phyloP scores from a whole-genome alignment of 2,329 filamentous ascomycete genomes.

The Penicillium palitans region DNA sequence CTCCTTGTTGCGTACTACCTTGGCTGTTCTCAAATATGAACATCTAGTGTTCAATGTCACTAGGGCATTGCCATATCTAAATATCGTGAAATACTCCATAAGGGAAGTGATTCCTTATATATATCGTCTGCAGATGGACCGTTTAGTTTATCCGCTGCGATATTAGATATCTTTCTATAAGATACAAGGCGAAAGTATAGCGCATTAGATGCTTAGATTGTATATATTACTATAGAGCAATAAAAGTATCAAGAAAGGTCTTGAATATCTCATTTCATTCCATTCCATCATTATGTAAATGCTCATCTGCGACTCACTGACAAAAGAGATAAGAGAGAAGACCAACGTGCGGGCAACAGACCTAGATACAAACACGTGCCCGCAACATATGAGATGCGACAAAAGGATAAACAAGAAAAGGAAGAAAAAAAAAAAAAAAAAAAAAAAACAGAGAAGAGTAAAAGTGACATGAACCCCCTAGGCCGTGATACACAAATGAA shows the following conservation, averaged over 20 bases:
- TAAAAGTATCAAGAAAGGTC: too few relatives aligned
- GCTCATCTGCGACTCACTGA: conserved; percentile 2
- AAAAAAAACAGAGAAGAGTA: not conserved
- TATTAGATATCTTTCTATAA: not conserved
- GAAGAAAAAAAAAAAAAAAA: not conserved
- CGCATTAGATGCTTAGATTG: not conserved
- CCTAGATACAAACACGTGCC: conserved; percentile 3
- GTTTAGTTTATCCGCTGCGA: not conserved
- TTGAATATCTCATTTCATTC: conserved; percentile 11
- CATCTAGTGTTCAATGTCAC: not conserved
- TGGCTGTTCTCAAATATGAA: not conserved
- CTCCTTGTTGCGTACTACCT: not conserved
- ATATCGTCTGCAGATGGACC: not conserved
- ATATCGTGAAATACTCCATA: not conserved
- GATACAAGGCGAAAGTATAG: not conserved
- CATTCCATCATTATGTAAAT: conserved; percentile 12
- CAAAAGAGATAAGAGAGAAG: conserved; percentile 9
- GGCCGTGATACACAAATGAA: conserved; percentile 1
- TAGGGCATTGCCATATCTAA: not conserved
- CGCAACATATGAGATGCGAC: not conserved
- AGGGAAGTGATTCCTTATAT: not conserved
- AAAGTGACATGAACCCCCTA: not conserved
- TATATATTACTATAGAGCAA: not conserved
- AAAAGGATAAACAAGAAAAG: not conserved
- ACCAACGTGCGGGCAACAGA: not conserved